Percentiles rank a stretch among this genome's conserved stretches.
phyloP scores from a whole-genome alignment of 23 red algal species.

The Agarophyton chilense region DNA sequence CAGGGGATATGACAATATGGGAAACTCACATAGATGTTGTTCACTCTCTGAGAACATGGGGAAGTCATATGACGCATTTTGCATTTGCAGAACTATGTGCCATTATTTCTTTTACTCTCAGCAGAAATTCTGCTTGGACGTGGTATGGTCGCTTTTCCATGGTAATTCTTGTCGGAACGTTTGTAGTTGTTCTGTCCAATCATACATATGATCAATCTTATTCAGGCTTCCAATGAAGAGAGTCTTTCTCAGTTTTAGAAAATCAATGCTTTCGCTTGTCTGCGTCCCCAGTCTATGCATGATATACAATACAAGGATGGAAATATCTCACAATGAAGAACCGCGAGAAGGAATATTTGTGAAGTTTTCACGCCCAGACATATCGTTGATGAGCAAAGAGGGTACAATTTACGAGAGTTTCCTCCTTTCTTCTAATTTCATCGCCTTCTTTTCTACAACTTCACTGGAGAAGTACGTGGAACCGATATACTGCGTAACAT shows the following conservation, averaged over 20 bases:
- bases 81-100: too few species aligned
- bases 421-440: conserved; percentile 75
- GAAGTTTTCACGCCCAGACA: conserved; percentile 96
- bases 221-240: conserved; percentile 97
- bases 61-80: too few species aligned
- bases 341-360: conserved; percentile 97
- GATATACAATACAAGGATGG: conserved; percentile 98
- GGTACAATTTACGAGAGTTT: conserved; percentile 84
- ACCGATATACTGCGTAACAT: conserved; percentile 99
- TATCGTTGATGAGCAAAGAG: conserved; percentile 97
- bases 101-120: conserved; percentile 73
- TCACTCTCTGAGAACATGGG: too few species aligned
- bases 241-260: conserved; percentile 93
- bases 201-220: conserved; percentile 98
- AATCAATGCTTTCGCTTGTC: conserved; percentile 93
- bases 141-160: conserved; percentile 70
- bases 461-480: conserved; percentile 98
- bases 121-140: conserved; percentile 84
- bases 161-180: conserved; percentile 56
- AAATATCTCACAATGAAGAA: conserved; percentile 97
- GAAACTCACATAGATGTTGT: too few species aligned
- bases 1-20: too few species aligned
- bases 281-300: conserved; percentile 98
- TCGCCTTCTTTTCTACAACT: conserved; percentile 82
- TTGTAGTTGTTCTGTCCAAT: conserved; percentile 82